Base-by-base conservation (phyloP, 1,284 basidiomycete genomes). In the Ganoderma boninense region DNA sequence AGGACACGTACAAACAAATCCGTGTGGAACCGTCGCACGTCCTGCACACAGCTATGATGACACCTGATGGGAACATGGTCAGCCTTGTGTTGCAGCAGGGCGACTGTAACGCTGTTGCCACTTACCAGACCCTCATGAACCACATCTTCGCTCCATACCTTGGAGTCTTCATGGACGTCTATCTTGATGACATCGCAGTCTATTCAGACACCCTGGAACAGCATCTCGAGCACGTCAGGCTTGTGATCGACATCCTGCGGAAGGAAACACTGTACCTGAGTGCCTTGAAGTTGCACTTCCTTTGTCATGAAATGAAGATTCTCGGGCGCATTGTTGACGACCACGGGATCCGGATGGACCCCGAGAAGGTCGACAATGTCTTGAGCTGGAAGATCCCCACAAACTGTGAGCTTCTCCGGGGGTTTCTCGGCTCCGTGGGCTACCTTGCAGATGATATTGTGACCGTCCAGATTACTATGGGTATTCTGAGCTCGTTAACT, bases 31-130 rank as follows among this genome's bases (percentile, higher is more conserved):
- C 69, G 0, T 57, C 62, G 0, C 71, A 71, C 38, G 64, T 63
- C 13, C 32, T 35, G 4, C 40, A 65, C 0, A 72, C 69, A 2
- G 42, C 62, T 4, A 71, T 72, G 52, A 72, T 65, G 1, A 73
- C 71, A 1, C 69, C 71, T 1, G 76, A 82, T 70, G 80, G 82
- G 1, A 82, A 73, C 29, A 82, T 83, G 26, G 70, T 71, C 0
- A 71, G 70, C 20, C 65, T 71, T 0, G 70, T 71, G n/a, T 35
- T 71, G 1, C 82, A 84, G 59, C 77, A 78, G 42, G 82, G 83
- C 0, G 80, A 84, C 54, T 82, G 80, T 29, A 84, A 84, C 69
- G 81, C 77, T 0, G 62, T 70, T 0, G 79, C 81, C 0, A 83
- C 80, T 0, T 43, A 43, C 54, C 40, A 38, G 46, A 52, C 32